Percentiles rank a stretch among this genome's conserved stretches.
Conservation (phyloP, 192 early-diverging fungal species). For the Coemansia brasiliensis region DNA sequence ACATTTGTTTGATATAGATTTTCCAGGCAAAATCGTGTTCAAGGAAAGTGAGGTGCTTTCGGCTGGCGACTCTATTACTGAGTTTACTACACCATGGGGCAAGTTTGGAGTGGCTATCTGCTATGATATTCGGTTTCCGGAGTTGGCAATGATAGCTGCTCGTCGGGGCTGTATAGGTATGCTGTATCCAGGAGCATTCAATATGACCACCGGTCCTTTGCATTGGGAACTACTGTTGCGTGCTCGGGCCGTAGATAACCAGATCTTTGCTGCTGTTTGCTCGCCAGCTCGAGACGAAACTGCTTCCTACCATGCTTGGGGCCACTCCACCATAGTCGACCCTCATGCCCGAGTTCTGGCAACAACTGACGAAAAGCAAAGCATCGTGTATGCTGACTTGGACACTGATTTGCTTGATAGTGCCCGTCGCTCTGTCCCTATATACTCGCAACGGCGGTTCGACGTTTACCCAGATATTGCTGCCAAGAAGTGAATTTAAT, state of each 20-base stretch:
- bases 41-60: constrained; percentile 83
- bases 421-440: constrained; percentile 72
- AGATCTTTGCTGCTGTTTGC: constrained; percentile 90
- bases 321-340: constrained; percentile 88
- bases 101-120: constrained; percentile 92
- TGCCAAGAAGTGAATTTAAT: neutral
- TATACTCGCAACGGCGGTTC: constrained; percentile 80
- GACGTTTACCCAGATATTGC: constrained; percentile 85
- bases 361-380: constrained; percentile 73
- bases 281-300: constrained; percentile 84
- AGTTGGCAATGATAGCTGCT: constrained; percentile 92
- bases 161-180: constrained; percentile 82
- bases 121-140: constrained; percentile 97
- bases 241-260: constrained; percentile 90
- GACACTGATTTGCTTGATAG: constrained; percentile 64
- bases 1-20: constrained; percentile 96
- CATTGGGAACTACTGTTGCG: constrained; percentile 92
- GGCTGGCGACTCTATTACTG: constrained; percentile 74
- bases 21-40: constrained; percentile 90
- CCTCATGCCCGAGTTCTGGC: constrained; percentile 75
- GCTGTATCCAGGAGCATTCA: constrained; percentile 98
- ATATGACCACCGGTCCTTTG: constrained; percentile 91
- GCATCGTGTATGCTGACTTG: constrained; percentile 77
- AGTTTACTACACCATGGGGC: constrained; percentile 80
- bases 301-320: constrained; percentile 87